Conservation (phyloP, 2,329 filamentous ascomycete species). For the Cordyceps militaris region DNA sequence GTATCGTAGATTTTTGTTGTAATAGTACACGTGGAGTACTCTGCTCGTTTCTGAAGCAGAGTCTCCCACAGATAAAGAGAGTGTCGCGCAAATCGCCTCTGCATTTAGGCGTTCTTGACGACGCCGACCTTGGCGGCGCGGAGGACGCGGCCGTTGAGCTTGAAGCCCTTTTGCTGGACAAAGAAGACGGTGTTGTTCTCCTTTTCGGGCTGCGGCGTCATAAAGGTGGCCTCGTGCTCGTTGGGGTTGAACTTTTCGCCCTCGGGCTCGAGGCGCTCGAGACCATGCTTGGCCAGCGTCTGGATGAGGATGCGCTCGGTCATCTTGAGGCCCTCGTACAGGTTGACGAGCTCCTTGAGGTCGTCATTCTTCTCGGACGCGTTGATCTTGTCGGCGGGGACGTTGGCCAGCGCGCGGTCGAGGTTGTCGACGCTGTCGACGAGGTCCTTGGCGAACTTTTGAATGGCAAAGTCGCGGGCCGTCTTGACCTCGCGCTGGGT, state of each 20-base stretch:
- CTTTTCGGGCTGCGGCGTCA: slow-evolving; percentile 79
- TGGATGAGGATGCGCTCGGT: slow-evolving; percentile 81
- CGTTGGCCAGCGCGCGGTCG: slow-evolving; percentile 79
- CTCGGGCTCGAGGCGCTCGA: slow-evolving; percentile 80
- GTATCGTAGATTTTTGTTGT: slow-evolving; percentile 19
- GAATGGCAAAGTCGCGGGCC: slow-evolving; percentile 88
- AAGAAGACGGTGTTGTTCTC: slow-evolving; percentile 86
- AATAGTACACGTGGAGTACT: slow-evolving; percentile 27
- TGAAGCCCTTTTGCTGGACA: slow-evolving; percentile 93
- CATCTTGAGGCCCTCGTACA: slow-evolving; percentile 91
- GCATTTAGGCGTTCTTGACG: slow-evolving; percentile 64
- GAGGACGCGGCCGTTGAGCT: slow-evolving; percentile 81
- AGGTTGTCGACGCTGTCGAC: slow-evolving; percentile 96
- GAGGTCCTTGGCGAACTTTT: slow-evolving; percentile 90
- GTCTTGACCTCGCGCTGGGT: slow-evolving; percentile 83
- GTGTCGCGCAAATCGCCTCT: slow-evolving; percentile 1
- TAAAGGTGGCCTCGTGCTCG: slow-evolving; percentile 92
- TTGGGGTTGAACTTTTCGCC: slow-evolving; percentile 93
- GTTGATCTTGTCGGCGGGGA: slow-evolving; percentile 66
- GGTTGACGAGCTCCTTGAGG: slow-evolving; percentile 65
- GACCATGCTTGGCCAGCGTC: slow-evolving; percentile 87
- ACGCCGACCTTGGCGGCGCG: slow-evolving; percentile 94
- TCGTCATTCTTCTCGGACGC: slow-evolving; percentile 42
- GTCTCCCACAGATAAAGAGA: background rate
- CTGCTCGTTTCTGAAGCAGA: background rate